Conservation (phyloP, 805 yeast species). For the Debaryomyces hansenii region DNA sequence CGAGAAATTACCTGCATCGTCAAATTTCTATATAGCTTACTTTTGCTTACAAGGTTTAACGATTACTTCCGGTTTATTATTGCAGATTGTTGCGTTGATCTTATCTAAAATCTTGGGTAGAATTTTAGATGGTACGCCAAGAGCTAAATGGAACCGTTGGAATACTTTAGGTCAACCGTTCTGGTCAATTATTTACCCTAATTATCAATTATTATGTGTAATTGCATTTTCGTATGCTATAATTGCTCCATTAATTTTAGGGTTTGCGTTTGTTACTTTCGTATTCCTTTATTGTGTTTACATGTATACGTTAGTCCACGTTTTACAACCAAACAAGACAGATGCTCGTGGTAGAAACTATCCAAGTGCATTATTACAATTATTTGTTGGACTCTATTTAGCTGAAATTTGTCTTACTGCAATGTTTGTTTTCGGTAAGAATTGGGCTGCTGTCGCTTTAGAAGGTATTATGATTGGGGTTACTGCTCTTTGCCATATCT, state of each 20-base stretch:
- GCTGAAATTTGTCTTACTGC: conserved; percentile 71
- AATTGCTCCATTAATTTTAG: conserved; percentile 71
- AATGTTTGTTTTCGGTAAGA: conserved; percentile 71
- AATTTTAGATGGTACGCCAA: conserved; percentile 81
- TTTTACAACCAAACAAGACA: conserved; percentile 50
- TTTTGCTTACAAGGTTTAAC: conserved; percentile 80
- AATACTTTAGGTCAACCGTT: conserved; percentile 63
- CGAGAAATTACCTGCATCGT: conserved; percentile 78
- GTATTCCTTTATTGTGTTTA: conserved; percentile 59
- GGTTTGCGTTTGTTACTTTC: conserved; percentile 63
- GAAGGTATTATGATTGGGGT: conserved; percentile 61
- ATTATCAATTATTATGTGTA: conserved; percentile 69
- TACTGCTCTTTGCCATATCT: conserved; percentile 61
- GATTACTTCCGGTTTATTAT: conserved; percentile 69
- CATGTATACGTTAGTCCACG: conserved; percentile 64
- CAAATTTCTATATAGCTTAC: conserved; percentile 86
- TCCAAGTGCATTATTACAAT: conserved; percentile 69
- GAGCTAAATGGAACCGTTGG: conserved; percentile 84
- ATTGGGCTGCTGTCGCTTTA: conserved; percentile 76
- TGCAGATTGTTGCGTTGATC: conserved; percentile 73
- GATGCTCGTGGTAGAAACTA: conserved; percentile 75
- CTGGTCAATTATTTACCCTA: conserved; percentile 85
- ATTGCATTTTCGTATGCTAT: conserved; percentile 75
- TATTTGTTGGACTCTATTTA: conserved; percentile 69
- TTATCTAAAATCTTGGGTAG: conserved; percentile 69